phyloP scores from a whole-genome alignment of 1,284 basidiomycete species.

The Cryptococcus sp. region DNA sequence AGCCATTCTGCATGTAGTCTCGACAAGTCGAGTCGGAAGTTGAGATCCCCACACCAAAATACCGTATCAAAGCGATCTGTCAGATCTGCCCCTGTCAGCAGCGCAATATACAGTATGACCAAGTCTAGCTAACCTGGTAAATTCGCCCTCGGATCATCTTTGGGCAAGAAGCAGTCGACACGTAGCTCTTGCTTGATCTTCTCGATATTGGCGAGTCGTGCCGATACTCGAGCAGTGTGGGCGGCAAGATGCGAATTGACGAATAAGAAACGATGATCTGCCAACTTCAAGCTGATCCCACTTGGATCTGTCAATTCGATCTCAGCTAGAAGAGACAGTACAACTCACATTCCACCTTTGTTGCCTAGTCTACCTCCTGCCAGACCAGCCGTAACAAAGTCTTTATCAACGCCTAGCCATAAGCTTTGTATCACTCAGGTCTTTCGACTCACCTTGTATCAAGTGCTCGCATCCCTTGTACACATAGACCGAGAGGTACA shows the following conservation, averaged over 20 bases:
- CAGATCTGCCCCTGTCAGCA: conserved; percentile 41
- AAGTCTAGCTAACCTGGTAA: conserved; percentile 9
- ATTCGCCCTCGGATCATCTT: conserved; percentile 31
- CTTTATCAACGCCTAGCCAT: conserved; percentile 47
- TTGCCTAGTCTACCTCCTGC: conserved; percentile 53
- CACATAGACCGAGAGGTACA: conserved; percentile 50
- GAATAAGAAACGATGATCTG: conserved; percentile 51
- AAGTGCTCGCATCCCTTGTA: conserved; percentile 47
- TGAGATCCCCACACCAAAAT: conserved; percentile 53
- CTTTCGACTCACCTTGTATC: conserved; percentile 33
- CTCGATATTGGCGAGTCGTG: conserved; percentile 44
- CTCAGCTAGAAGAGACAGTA: no score
- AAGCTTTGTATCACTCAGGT: no score
- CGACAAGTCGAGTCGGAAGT: conserved; percentile 53
- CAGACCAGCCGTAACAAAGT: conserved; percentile 53
- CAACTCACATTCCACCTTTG: conserved; percentile 49
- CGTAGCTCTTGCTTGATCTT: conserved; percentile 53
- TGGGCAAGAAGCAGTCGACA: conserved; percentile 50
- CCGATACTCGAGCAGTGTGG: conserved; percentile 43
- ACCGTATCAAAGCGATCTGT: conserved; percentile 53
- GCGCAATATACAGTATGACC: conserved; percentile 1
- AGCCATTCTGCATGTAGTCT: conserved; percentile 54
- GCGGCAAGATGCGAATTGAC: conserved; percentile 55
- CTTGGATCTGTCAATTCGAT: no score
- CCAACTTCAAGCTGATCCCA: conserved; percentile 52